Percentiles rank a stretch among this genome's conserved stretches.
Evolutionary conservation across 306 rosid genomes (phyloP).

Genomic region (Amphicarpaea edgeworthii): DNA sequence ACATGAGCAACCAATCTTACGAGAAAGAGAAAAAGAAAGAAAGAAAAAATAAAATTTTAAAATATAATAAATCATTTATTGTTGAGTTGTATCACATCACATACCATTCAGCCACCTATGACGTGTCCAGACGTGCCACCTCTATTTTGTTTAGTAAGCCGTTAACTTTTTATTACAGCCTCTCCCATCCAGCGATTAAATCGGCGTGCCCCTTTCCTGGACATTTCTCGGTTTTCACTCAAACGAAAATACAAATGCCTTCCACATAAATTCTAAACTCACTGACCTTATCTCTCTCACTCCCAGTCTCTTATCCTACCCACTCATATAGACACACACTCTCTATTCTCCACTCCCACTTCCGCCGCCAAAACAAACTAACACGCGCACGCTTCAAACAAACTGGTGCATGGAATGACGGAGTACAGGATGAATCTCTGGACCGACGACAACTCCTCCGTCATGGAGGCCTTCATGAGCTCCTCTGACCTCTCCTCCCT

Average conservation of each 20-base stretch:
- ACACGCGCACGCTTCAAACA: not conserved
- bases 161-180: too few species aligned
- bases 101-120: too few species aligned
- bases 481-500: constrained; percentile 74
- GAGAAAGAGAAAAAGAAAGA: too few species aligned
- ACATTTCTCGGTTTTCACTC: not conserved
- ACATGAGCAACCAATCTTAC: too few species aligned
- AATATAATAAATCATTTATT: too few species aligned
- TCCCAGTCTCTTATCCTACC: too few species aligned
- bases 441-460: constrained; percentile 80
- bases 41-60: too few species aligned
- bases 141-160: too few species aligned
- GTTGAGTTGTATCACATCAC: too few species aligned
- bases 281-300: constrained; percentile 9
- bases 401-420: constrained; percentile 59
- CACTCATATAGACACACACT: not conserved
- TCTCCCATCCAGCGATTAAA: too few species aligned
- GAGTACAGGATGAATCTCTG: constrained; percentile 72
- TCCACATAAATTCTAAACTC: constrained; percentile 46
- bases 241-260: constrained; percentile 41
- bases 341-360: not conserved
- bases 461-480: constrained; percentile 78
- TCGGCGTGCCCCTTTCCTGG: too few species aligned
- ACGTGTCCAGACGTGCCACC: too few species aligned
- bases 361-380: not conserved